Base-by-base conservation (phyloP, 495 filamentous ascomycete genomes). In the Penicillium goetzii region DNA sequence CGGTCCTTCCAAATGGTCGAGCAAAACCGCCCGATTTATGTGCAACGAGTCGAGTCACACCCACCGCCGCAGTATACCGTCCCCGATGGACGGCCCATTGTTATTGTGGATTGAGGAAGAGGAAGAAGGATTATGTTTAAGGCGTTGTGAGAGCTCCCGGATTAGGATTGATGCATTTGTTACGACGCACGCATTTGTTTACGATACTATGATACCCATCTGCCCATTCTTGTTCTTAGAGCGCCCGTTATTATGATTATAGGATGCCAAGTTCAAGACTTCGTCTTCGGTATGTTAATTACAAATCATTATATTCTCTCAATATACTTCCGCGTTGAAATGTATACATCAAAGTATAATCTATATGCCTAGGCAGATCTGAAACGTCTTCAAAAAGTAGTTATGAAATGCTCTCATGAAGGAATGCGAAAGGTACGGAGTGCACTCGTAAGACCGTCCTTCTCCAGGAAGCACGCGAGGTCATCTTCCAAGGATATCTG, bases 121-220 rank as follows among this genome's bases (percentile, higher is more conserved):
- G 10, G 41, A 17, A n/a, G n/a, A 21, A n/a, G 10, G 21, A 15
- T 50, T 4, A 26, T 14, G 15, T 56, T 47, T 17, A 34, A 21
- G 55, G 50, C 25, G 41, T 60, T 57, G 53, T 40, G 57, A 17
- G 23, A 47, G 12, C 41, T 36, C 32, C 36, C 25, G 51, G 51
- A 19, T 59, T 55, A 15, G 21, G n/a, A 12, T 54, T 54, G 61
- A 58, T 41, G 50, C 55, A 58, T 58, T 50, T 47, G 25, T 67
- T 30, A 45, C 11, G 28, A 45, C 15, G 28, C 52, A 33, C 56
- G 60, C 58, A 55, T 12, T 63, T 65, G 34, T 71, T 26, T 58
- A 71, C 74, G 70, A 78, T 76, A 78, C 76, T 57, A 72, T 76
- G 70, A 78, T 76, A 78, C 76, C 76, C 72, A 68, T 49, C 57